Base-by-base conservation (phyloP, 306 rosid species). In the Luffa aegyptiaca region DNA sequence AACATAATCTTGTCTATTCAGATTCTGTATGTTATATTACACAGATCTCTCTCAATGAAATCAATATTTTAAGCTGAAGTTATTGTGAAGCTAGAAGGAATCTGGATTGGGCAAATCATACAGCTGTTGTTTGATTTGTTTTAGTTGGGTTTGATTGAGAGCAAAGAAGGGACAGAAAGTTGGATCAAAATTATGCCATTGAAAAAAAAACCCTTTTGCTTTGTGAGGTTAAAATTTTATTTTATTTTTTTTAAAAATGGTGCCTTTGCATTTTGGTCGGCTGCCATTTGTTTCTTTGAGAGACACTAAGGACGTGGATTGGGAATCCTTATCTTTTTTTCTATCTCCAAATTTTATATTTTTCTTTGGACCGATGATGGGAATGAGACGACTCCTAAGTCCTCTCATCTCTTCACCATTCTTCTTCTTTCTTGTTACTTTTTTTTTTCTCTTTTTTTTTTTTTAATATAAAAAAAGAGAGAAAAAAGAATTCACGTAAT, bases 81-180 rank as follows among this genome's bases (percentile, higher is more conserved):
- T 75, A 35, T 3, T 73, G 61, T 6, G 42, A 49, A 73, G 61
- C 13, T 4, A 49, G 78, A 73, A 73, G 59, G 78, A 73, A 73
- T 73, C 61, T 73, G 77, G 53, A 48, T 71, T 45, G 49, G 4
- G 74, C 74, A 41, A 69, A 69, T 44, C 16, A 55, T 11, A 49
- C 78, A 73, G 78, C 61, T 73, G 61, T 73, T 64, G 78, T 33
- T 75, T 75, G 63, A 75, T 52, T 52, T 75, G 79, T 26, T 74
- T 51, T 51, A 74, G 78, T 49, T 33, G 62, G 78, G 7, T 49
- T 74, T 75, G 79, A 75, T 75, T 74, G 35, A 52, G 5, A 52
- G 5, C 46, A 52, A 71, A 52, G 63, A 52, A 75, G 62, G 46
- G 63, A 35, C 48, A 35, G 48, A 75, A 75, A 52, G 48, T 52